Conservation (phyloP, 306 rosid genomes). For the Arachis stenosperma region DNA sequence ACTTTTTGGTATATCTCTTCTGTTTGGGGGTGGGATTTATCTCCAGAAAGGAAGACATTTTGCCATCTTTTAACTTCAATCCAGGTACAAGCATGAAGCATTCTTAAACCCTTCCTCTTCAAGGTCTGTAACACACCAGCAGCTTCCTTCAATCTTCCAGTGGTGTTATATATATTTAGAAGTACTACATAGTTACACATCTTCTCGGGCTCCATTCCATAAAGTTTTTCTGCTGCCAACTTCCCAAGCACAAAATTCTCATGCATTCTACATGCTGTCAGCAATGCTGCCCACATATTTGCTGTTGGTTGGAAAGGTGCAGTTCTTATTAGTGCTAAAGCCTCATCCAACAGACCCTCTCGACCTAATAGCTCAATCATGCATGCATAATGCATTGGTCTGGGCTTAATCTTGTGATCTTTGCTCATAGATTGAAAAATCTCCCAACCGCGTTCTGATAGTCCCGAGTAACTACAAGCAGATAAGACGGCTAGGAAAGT, state of each 20-base stretch:
- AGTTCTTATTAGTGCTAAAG: slow-evolving; percentile 58
- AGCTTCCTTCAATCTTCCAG: slow-evolving; percentile 79
- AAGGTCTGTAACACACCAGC: slow-evolving; percentile 75
- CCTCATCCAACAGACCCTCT: slow-evolving; percentile 79
- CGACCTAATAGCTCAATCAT: slow-evolving; percentile 87
- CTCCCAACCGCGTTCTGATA: slow-evolving; percentile 79
- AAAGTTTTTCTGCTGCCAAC: slow-evolving; percentile 75
- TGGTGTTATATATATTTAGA: slow-evolving; percentile 63
- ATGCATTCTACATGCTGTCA: slow-evolving; percentile 81
- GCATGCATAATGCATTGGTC: slow-evolving; percentile 96
- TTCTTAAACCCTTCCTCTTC: slow-evolving; percentile 75
- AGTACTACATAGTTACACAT: slow-evolving; percentile 75
- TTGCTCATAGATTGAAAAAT: slow-evolving; percentile 67
- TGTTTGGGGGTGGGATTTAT: slow-evolving; percentile 55
- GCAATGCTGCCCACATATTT: slow-evolving; percentile 94
- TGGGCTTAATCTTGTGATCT: slow-evolving; percentile 75
- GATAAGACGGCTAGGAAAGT: slow-evolving; percentile 85
- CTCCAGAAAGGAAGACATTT: slow-evolving; percentile 61
- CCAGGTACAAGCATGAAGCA: slow-evolving; percentile 77
- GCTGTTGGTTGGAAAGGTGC: slow-evolving; percentile 76
- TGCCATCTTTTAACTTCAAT: slow-evolving; percentile 70
- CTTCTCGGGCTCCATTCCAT: slow-evolving; percentile 83
- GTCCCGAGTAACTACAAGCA: slow-evolving; percentile 84
- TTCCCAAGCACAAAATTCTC: slow-evolving; percentile 77
- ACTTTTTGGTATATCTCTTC: slow-evolving; percentile 60